These are phyloP conservation scores for Cephaloascus fragrans DNA, from an alignment of 805 yeast species.

Conservation along the genomic window DNA sequence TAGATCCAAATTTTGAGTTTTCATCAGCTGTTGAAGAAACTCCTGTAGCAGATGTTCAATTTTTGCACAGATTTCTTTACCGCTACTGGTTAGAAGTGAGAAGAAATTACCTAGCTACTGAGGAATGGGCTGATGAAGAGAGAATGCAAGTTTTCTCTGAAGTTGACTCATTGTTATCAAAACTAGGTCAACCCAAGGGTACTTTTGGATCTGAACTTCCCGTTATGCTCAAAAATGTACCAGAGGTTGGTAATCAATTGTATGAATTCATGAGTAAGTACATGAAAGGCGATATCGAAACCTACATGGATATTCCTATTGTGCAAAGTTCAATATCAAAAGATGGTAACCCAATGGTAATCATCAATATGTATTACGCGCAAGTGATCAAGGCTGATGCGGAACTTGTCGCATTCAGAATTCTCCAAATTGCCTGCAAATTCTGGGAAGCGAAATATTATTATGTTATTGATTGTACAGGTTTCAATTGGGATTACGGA, in stretches of 20 bases:
- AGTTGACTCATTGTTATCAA: slow-evolving; percentile 37
- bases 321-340: slow-evolving; percentile 56
- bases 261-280: slow-evolving; percentile 70
- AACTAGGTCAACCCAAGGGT: slow-evolving; percentile 52
- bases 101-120: background rate
- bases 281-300: slow-evolving; percentile 42
- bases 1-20: background rate
- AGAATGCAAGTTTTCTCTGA: slow-evolving; percentile 16
- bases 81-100: slow-evolving; percentile 29
- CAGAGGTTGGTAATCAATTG: slow-evolving; percentile 38
- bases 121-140: background rate
- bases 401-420: slow-evolving; percentile 46
- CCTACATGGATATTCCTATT: slow-evolving; percentile 30
- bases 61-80: slow-evolving; percentile 40
- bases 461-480: slow-evolving; percentile 62
- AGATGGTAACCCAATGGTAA: slow-evolving; percentile 66
- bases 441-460: slow-evolving; percentile 64
- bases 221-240: slow-evolving; percentile 36
- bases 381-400: slow-evolving; percentile 15
- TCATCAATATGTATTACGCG: slow-evolving; percentile 36
- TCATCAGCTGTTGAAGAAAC: slow-evolving; percentile 4
- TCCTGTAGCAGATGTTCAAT: slow-evolving; percentile 15
- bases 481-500: slow-evolving; percentile 24
- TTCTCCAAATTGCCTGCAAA: slow-evolving; percentile 57
- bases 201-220: slow-evolving; percentile 49